Evolutionary conservation across 2,329 filamentous ascomycete genomes (phyloP), one percentile per base, ranked within the genome.

Genomic region (Talaromyces sp.): DNA sequence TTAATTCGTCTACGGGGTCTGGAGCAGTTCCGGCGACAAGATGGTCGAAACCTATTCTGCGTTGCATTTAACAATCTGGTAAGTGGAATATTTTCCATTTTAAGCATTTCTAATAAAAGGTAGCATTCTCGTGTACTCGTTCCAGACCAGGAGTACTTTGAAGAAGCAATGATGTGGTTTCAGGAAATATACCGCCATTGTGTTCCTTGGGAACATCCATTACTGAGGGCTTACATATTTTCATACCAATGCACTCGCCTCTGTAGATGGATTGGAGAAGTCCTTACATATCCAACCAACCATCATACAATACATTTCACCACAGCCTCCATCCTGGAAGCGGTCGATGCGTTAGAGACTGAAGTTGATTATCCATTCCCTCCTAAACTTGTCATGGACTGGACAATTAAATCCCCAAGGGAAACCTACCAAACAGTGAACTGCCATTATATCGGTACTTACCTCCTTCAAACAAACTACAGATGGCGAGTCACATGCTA

Each of bases 1-100:
- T 22, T 60, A n/a, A 55, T 60, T 22, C 58, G 58, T 19, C 19
- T 60, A 25, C 52, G 58, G n/a, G 53, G 58, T 51, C 42, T 44
- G 8, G 39, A 49, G 39, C 54, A 60, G n/a, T 60, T 55, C 36
- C 32, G 27, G 10, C 36, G 28, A 1, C 51, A 51, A 36, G 39
- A 56, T 39, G 58, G 53, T 36, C 25, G 58, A 5, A 27, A 49
- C 8, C 53, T 60, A 25, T 60, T 51, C 28, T 25, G 33, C 15
- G n/a, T 60, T 33, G 17, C 56, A 6, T 60, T 60, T 30, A 56
- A 60, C 30, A 56, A 11, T 33, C 27, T 60, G 13, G 58, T 60
- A 25, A 56, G 58, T 44, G 17, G 17, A 13, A 52, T 52, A 13
- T 22, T 13, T 52, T 27, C 10, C 30, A 32, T 22, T 25, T 27